A percentile compares a stretch with the other conserved stretches of the same genome.
phyloP scores from a whole-genome alignment of 2,329 filamentous ascomycete genomes.

The Colletotrichum plurivorum region DNA sequence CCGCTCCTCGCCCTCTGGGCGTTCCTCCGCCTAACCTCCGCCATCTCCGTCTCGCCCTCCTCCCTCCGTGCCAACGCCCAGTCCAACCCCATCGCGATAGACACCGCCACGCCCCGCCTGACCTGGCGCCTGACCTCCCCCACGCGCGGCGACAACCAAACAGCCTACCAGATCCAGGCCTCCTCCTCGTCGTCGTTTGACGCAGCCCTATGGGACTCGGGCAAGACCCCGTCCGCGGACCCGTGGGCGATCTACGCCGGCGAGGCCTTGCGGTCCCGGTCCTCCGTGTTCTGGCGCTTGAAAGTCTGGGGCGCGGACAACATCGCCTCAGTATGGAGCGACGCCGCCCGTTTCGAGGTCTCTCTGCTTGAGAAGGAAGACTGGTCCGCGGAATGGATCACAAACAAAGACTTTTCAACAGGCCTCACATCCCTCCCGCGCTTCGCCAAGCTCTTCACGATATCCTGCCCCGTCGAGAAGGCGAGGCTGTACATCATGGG shows the following conservation, averaged over 20 bases:
- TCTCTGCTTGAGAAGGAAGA: constrained; percentile 12
- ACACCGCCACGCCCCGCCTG: constrained; percentile 23
- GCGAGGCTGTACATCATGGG: constrained; percentile 35
- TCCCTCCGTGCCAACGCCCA: constrained; percentile 31
- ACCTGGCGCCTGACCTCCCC: constrained; percentile 4
- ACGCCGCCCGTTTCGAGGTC: constrained; percentile 22
- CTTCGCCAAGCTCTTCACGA: constrained; percentile 28
- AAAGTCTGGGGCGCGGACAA: constrained; percentile 29
- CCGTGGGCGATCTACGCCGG: constrained; percentile 19
- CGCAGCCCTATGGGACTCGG: constrained; percentile 23
- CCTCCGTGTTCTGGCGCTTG: constrained; percentile 32
- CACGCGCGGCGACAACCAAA: constrained; percentile 1
- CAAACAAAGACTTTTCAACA: constrained; percentile 8
- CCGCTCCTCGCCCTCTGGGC: not conserved
- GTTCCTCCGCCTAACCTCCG: not conserved
- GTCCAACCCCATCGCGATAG: constrained; percentile 21
- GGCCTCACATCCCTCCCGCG: constrained; percentile 15
- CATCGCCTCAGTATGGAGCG: constrained; percentile 24
- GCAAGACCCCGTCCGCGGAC: not conserved
- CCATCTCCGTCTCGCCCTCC: constrained; percentile 10
- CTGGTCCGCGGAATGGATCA: constrained; percentile 37
- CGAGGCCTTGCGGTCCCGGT: constrained; percentile 12
- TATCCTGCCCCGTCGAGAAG: constrained; percentile 13
- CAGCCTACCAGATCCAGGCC: constrained; percentile 1
- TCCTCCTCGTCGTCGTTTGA: not conserved